Conservation (phyloP, 2,329 filamentous ascomycete genomes). For the Trichoderma sp. region DNA sequence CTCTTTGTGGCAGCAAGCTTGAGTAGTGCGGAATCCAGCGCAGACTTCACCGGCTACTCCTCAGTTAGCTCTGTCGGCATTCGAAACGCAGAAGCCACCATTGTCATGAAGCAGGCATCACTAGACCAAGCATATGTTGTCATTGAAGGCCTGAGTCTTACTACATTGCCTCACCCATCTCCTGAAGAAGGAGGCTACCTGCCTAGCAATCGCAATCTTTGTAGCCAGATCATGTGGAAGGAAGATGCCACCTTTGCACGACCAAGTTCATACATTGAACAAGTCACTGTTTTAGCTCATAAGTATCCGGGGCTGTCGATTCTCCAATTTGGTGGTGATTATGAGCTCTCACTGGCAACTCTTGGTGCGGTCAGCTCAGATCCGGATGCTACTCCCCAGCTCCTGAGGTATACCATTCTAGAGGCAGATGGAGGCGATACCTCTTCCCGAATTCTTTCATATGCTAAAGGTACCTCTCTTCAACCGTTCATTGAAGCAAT, state of each 20-base stretch:
- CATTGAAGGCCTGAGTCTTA: slow-evolving; percentile 49
- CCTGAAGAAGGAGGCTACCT: slow-evolving; percentile 41
- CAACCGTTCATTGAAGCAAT: slow-evolving; percentile 35
- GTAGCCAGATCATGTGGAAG: slow-evolving; percentile 51
- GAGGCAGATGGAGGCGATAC: slow-evolving; percentile 19
- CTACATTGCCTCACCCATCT: slow-evolving; percentile 34
- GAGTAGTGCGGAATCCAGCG: slow-evolving; percentile 32
- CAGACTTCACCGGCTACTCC: slow-evolving; percentile 45
- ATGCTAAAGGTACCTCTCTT: slow-evolving; percentile 24
- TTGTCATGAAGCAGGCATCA: slow-evolving; percentile 44
- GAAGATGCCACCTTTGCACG: slow-evolving; percentile 37
- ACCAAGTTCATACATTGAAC: slow-evolving; percentile 27
- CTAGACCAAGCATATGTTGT: slow-evolving; percentile 41
- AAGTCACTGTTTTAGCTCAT: slow-evolving; percentile 40
- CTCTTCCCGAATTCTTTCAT: slow-evolving; percentile 4
- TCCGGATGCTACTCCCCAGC: slow-evolving; percentile 32
- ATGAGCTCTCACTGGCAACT: slow-evolving; percentile 26
- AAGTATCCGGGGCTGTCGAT: slow-evolving; percentile 43
- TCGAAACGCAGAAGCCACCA: slow-evolving; percentile 44
- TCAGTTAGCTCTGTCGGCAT: slow-evolving; percentile 39
- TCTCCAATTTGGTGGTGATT: slow-evolving; percentile 41
- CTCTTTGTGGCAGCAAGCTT: slow-evolving; percentile 48
- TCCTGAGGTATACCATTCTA: slow-evolving; percentile 39
- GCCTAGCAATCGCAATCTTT: slow-evolving; percentile 51
- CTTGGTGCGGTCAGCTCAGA: slow-evolving; percentile 31